A percentile compares a stretch with the other conserved stretches of the same genome.
These are phyloP conservation scores for Echria macrotheca DNA, from an alignment of 495 filamentous ascomycete species.

Conservation along the genomic window DNA sequence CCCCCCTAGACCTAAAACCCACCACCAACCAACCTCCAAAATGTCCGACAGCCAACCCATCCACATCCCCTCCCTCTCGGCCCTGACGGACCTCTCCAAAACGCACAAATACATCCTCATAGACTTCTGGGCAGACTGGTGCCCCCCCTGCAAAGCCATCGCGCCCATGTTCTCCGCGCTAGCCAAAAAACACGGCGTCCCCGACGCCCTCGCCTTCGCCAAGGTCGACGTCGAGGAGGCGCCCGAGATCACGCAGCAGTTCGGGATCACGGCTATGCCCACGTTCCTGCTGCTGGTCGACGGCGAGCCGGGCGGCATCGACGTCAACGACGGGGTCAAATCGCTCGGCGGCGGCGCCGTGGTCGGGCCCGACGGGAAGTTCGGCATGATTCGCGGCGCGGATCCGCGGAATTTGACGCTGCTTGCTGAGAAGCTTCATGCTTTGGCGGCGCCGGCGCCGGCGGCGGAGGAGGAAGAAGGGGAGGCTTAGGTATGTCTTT, in stretches of 20 bases:
- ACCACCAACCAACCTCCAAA: neutral
- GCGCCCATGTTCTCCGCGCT: conserved; percentile 53
- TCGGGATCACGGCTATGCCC: conserved; percentile 58
- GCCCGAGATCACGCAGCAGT: conserved; percentile 41
- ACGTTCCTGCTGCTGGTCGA: conserved; percentile 83
- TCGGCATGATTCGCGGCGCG: conserved; percentile 30
- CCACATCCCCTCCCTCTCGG: conserved; percentile 24
- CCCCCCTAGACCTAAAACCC: too few relatives aligned
- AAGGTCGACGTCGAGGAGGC: conserved; percentile 55
- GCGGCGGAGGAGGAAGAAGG: conserved; percentile 8
- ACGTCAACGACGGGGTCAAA: conserved; percentile 42
- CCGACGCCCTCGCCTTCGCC: conserved; percentile 46
- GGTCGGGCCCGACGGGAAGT: conserved; percentile 16
- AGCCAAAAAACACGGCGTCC: conserved; percentile 37
- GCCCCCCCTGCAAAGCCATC: conserved; percentile 63
- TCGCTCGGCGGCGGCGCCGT: conserved; percentile 8
- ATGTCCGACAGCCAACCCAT: conserved; percentile 20
- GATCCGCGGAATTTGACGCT: conserved; percentile 27
- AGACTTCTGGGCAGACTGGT: conserved; percentile 59
- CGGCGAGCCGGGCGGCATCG: conserved; percentile 56
- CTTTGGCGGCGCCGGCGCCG: conserved; percentile 28
- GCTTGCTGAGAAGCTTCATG: conserved; percentile 29
- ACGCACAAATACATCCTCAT: conserved; percentile 38
- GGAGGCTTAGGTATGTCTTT: neutral
- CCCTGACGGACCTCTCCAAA: conserved; percentile 29